A percentile compares a stretch with the other conserved stretches of the same genome.
phyloP scores from a whole-genome alignment of 1,284 basidiomycete species.

The Ceratobasidium sp. region DNA sequence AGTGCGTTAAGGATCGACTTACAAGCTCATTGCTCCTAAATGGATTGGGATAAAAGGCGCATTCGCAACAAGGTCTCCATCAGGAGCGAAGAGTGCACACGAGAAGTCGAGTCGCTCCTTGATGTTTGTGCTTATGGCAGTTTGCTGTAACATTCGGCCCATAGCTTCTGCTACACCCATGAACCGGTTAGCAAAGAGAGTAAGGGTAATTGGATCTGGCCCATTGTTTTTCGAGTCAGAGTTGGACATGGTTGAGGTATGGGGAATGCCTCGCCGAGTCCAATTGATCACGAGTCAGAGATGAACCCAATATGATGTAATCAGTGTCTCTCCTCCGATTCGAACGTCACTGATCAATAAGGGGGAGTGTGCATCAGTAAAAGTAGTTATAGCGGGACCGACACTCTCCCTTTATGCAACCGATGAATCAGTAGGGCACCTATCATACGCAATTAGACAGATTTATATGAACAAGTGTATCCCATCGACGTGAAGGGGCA shows the following conservation, averaged over 20 bases:
- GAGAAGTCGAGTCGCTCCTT: conserved; percentile 90
- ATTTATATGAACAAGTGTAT: too few relatives aligned
- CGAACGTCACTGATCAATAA: too few relatives aligned
- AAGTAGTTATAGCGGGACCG: too few relatives aligned
- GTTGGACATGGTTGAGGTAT: conserved; percentile 22
- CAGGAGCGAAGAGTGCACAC: conserved; percentile 88
- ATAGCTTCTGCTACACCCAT: conserved; percentile 94
- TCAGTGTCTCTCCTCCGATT: too few relatives aligned
- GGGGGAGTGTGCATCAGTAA: too few relatives aligned
- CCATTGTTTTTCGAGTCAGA: conserved; percentile 35
- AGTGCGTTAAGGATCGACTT: conserved; percentile 48
- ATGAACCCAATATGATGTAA: too few relatives aligned
- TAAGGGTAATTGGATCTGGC: conserved; percentile 86
- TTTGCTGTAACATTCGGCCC: conserved; percentile 88
- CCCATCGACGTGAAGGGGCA: too few relatives aligned
- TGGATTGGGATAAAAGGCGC: conserved; percentile 67
- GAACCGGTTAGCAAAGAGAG: conserved; percentile 90
- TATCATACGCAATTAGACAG: too few relatives aligned
- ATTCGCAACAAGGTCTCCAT: conserved; percentile 90
- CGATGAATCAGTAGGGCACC: too few relatives aligned
- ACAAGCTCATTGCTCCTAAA: conserved; percentile 79
- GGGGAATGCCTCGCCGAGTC: neutral
- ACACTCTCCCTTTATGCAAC: too few relatives aligned
- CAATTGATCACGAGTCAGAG: conserved; percentile 10
- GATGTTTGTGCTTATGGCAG: conserved; percentile 72